Evolutionary conservation across 2,329 filamentous ascomycete genomes (phyloP).

Genomic region (Paraconiothyrium brasiliense): DNA sequence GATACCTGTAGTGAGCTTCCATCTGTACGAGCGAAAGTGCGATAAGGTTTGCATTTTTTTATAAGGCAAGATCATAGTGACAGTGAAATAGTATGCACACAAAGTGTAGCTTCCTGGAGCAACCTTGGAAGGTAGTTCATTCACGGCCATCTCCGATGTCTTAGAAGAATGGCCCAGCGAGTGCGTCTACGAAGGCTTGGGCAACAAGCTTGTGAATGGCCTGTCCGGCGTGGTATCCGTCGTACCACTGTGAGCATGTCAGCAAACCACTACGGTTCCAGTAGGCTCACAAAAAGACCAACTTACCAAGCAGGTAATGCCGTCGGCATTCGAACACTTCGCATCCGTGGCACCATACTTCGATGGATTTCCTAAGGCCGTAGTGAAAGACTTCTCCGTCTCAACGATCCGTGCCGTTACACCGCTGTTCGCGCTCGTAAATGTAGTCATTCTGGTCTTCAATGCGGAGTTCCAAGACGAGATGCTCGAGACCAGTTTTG

Average conservation of each 20-base stretch:
- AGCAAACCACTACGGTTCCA: background rate
- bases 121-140: background rate
- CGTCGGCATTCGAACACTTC: conserved; percentile 55
- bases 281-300: conserved; percentile 48
- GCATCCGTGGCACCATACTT: conserved; percentile 56
- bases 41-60: too few relatives aligned
- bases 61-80: too few relatives aligned
- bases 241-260: background rate
- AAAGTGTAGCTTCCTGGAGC: background rate
- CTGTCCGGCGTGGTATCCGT: conserved; percentile 14
- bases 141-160: background rate
- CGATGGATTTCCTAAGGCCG: conserved; percentile 53
- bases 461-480: conserved; percentile 52
- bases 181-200: conserved; percentile 18
- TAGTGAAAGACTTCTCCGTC: conserved; percentile 54
- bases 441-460: conserved; percentile 37
- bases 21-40: background rate
- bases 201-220: conserved; percentile 26
- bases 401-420: conserved; percentile 52
- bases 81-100: too few relatives aligned
- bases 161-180: conserved; percentile 19
- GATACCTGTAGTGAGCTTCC: background rate
- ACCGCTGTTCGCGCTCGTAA: conserved; percentile 48
- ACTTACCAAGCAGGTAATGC: conserved; percentile 51
- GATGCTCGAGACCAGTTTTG: conserved; percentile 45